Evolutionary conservation across 2,329 filamentous ascomycete genomes (phyloP).

Genomic region (Pseudogymnoascus sp.): DNA sequence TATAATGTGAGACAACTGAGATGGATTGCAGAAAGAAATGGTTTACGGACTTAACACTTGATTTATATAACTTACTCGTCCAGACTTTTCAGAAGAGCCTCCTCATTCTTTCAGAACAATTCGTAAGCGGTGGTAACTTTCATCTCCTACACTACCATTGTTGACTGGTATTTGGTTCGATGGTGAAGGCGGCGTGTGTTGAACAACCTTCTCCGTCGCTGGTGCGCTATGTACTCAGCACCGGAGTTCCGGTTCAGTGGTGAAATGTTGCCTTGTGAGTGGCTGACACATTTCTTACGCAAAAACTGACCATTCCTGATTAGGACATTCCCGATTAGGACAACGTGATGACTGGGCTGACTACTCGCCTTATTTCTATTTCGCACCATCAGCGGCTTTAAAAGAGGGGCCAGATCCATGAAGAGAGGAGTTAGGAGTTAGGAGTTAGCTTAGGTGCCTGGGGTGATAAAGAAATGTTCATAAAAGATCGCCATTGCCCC

Average conservation of each 20-base stretch:
- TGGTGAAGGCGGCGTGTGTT: background rate
- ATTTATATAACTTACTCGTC: background rate
- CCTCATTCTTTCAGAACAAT: background rate
- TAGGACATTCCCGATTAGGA: background rate
- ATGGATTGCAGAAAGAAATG: background rate
- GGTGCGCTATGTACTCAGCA: background rate
- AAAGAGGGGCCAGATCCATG: background rate
- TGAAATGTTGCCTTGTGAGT: background rate
- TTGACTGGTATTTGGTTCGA: background rate
- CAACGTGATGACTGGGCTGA: background rate
- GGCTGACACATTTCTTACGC: background rate
- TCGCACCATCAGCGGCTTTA: background rate
- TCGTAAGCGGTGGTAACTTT: background rate
- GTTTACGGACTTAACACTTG: background rate
- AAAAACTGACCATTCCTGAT: background rate
- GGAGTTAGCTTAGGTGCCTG: background rate
- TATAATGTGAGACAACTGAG: background rate
- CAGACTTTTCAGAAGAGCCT: background rate
- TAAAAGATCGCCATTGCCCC: background rate
- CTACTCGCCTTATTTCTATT: background rate
- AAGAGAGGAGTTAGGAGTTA: background rate
- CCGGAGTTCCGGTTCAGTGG: conserved; percentile 3
- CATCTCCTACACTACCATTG: background rate
- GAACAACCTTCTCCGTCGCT: background rate
- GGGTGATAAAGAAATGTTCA: background rate